phyloP scores from a whole-genome alignment of 176 grass and related monocot species.

The Triticum dicoccoides region DNA sequence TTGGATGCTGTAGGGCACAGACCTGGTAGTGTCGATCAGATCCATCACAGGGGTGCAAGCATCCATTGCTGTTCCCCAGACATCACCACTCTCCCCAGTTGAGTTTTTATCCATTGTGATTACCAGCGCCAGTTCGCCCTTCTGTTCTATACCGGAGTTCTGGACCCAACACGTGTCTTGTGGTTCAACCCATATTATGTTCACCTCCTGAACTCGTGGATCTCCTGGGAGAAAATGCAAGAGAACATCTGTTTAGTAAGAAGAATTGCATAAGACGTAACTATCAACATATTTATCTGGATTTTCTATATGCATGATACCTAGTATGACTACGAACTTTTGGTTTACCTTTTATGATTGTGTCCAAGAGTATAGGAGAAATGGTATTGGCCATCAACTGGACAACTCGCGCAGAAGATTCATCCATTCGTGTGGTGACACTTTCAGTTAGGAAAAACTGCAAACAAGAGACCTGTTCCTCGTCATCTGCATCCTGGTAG shows the following conservation, averaged over 20 bases:
- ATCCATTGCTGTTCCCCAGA: slow-evolving; percentile 55
- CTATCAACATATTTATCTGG: background rate
- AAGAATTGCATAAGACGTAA: background rate
- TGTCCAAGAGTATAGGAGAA: slow-evolving; percentile 56
- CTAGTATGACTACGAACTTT: slow-evolving; percentile 1
- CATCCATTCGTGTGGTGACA: slow-evolving; percentile 28
- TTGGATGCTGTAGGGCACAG: slow-evolving; percentile 53
- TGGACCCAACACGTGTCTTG: slow-evolving; percentile 41
- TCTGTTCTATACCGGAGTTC: slow-evolving; percentile 34
- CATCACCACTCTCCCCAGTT: slow-evolving; percentile 31
- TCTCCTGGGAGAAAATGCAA: slow-evolving; percentile 43
- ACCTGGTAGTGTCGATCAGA: slow-evolving; percentile 61
- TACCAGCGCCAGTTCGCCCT: slow-evolving; percentile 54
- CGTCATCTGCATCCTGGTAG: slow-evolving; percentile 22
- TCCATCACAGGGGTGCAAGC: slow-evolving; percentile 67
- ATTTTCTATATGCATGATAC: slow-evolving; percentile 14
- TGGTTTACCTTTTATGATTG: slow-evolving; percentile 58
- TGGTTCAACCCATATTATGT: slow-evolving; percentile 53
- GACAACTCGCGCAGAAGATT: slow-evolving; percentile 36
- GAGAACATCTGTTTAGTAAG: slow-evolving; percentile 12
- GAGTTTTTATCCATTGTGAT: slow-evolving; percentile 34
- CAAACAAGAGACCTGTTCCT: slow-evolving; percentile 37
- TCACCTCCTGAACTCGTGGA: slow-evolving; percentile 47
- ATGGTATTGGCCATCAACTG: slow-evolving; percentile 42
- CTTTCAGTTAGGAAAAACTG: slow-evolving; percentile 43